Conservation (phyloP, 2,329 filamentous ascomycete species). For the Colletotrichum zoysiae region DNA sequence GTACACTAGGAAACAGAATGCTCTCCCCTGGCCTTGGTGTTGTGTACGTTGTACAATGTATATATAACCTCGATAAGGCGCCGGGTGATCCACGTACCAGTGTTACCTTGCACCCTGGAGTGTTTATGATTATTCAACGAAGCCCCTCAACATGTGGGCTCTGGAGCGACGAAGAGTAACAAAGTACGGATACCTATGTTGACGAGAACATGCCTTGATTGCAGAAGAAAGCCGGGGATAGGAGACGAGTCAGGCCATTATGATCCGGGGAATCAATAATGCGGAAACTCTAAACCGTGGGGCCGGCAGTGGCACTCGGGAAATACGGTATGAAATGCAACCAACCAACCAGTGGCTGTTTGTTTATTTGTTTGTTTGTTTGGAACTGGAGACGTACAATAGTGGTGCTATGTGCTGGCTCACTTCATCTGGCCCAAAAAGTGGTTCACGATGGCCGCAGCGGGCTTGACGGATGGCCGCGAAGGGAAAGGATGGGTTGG, state of each 20-base stretch:
- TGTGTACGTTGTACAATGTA: not conserved
- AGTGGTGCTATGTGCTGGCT: constrained; percentile 5
- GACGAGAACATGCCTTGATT: not conserved
- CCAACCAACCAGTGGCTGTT: constrained; percentile 4
- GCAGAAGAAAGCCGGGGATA: not conserved
- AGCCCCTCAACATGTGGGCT: not conserved
- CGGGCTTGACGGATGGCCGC: not conserved
- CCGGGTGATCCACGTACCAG: not conserved
- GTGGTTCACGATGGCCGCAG: not conserved
- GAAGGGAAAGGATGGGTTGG: not conserved
- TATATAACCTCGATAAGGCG: not conserved
- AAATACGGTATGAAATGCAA: constrained; percentile 1
- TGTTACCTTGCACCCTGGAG: not conserved
- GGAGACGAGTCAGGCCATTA: not conserved
- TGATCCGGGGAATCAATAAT: constrained; percentile 21
- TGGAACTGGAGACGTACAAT: not conserved
- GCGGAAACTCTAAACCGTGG: constrained; percentile 31
- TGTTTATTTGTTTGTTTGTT: not conserved
- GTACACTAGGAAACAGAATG: not conserved
- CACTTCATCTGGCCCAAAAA: not conserved
- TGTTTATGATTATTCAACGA: not conserved
- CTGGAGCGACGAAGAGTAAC: not conserved
- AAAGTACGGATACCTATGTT: not conserved
- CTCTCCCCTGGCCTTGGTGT: not conserved
- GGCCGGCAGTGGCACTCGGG: constrained; percentile 6